Base-by-base conservation (phyloP, 1,284 basidiomycete species). In the Pyrrhoderma noxium region DNA sequence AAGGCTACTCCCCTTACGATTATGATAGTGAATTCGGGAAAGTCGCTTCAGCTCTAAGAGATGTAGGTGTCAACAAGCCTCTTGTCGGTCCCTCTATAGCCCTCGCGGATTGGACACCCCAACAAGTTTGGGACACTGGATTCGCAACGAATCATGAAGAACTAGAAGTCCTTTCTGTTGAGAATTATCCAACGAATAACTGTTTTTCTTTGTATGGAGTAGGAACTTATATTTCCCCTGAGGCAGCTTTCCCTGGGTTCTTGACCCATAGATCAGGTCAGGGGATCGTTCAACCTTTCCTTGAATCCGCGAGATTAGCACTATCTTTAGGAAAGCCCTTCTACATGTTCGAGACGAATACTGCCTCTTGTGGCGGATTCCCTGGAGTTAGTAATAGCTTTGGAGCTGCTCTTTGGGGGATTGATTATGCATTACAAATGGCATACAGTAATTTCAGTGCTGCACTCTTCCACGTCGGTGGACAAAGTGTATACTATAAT, bases 311-410 rank as follows among this genome's bases (percentile, higher is more conserved):
- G 16, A 38, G 42, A n/a, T 46, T 57, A 9, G 57, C 57, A 4
- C 36, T 42, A 14, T 21, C n/a, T 25, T 21, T 53, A 8, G 60
- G 61, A 8, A 76, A 77, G 59, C 70, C 73, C 21, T 66, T 77
- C 55, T 60, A 77, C 41, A 85, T 89, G 83, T 79, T 87, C 57
- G 87, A 90, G 66, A 89, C 83, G 8, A 91, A 91, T 66, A 82
- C 85, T 0, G 89, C 85, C 0, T 83, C 82, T 31, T 91, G 88
- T 66, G 85, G 86, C 63, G 89, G 89, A 8, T 89, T 91, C 62
- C 67, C 77, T 1, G 88, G 88, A 0, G 70, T 90, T 18, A 81
- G 77, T 51, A 80, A 91, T 61, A 76, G 73, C 19, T 90, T 86
- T 59, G 83, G 78, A 2, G 79, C 80, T 0, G 77, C 85, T 2